phyloP scores from a whole-genome alignment of 2,329 filamentous ascomycete genomes.

The Cladorrhinum sp. region DNA sequence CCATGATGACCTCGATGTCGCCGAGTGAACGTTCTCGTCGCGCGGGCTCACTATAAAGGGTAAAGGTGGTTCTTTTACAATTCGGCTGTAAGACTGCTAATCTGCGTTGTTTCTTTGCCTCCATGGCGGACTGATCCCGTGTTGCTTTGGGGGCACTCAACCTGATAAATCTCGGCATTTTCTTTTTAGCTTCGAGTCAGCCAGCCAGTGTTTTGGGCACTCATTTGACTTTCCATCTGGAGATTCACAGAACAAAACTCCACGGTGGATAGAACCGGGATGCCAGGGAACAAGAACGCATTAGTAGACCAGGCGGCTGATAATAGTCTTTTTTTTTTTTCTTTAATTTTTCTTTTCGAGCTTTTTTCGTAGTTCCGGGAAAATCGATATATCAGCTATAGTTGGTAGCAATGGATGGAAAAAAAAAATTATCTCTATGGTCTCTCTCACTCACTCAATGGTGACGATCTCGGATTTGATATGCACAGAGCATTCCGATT shows the following conservation, averaged over 20 bases:
- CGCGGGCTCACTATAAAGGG: not conserved
- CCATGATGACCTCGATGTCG: constrained; percentile 94
- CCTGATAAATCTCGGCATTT: constrained; percentile 16
- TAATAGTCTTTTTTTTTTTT: constrained; percentile 1
- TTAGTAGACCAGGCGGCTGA: not conserved
- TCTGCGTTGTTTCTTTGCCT: constrained; percentile 19
- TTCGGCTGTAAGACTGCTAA: constrained; percentile 24
- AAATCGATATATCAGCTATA: constrained; percentile 9
- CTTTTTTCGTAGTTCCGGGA: not conserved
- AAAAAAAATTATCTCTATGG: not conserved
- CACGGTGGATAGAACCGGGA: not conserved
- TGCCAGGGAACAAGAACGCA: not conserved
- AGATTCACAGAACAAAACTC: not conserved
- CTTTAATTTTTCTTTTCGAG: not conserved
- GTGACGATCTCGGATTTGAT: too few relatives aligned
- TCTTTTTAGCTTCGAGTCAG: constrained; percentile 23
- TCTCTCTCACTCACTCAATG: too few relatives aligned
- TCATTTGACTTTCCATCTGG: not conserved
- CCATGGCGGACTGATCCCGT: constrained; percentile 25
- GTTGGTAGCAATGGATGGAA: constrained; percentile 1
- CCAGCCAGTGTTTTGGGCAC: not conserved
- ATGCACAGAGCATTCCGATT: not conserved
- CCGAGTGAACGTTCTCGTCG: constrained; percentile 56
- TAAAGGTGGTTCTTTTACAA: not conserved
- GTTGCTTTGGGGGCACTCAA: constrained; percentile 11